Percentiles rank a stretch among this genome's conserved stretches.
These are phyloP conservation scores for Micractinium conductrix DNA, from an alignment of 139 green algal species.

Conservation along the genomic window DNA sequence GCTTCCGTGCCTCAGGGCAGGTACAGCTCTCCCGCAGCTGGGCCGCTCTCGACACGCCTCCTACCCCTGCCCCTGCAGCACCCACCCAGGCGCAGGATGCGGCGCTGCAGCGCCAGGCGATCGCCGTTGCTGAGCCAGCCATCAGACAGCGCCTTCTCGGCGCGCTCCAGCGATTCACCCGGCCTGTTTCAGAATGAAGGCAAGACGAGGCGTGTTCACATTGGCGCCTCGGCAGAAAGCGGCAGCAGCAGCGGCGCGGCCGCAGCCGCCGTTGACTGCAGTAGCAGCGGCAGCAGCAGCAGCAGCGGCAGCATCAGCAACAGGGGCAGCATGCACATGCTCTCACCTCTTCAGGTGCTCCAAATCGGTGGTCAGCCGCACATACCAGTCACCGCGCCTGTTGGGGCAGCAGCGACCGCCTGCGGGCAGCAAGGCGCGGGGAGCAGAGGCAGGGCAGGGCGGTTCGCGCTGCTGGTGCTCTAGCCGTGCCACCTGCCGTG, in stretches of 20 bases:
- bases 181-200: neutral
- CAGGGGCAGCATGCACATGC: too few relatives aligned
- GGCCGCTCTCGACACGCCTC: too few relatives aligned
- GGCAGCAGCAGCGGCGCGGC: too few relatives aligned
- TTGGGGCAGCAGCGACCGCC: slow-evolving; percentile 67
- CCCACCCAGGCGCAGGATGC: slow-evolving; percentile 73
- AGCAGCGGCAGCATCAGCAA: too few relatives aligned
- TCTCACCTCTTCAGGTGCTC: slow-evolving; percentile 64
- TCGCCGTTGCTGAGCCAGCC: slow-evolving; percentile 74
- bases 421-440: slow-evolving; percentile 21
- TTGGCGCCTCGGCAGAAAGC: too few relatives aligned
- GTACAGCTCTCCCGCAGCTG: too few relatives aligned
- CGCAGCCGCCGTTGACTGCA: too few relatives aligned
- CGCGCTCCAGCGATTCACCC: slow-evolving; percentile 65
- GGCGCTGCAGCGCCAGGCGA: slow-evolving; percentile 71
- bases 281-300: too few relatives aligned
- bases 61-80: too few relatives aligned
- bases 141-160: slow-evolving; percentile 78
- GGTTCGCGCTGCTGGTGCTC: neutral
- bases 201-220: too few relatives aligned
- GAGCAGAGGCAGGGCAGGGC: neutral
- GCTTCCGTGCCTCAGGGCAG: too few relatives aligned
- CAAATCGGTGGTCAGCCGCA: slow-evolving; percentile 77
- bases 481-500: too few relatives aligned
- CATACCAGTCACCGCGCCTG: slow-evolving; percentile 85